Evolutionary conservation across 1,284 basidiomycete species (phyloP), one percentile per base, ranked within the genome.

Genomic region (Cystobasidiaceae sp.): DNA sequence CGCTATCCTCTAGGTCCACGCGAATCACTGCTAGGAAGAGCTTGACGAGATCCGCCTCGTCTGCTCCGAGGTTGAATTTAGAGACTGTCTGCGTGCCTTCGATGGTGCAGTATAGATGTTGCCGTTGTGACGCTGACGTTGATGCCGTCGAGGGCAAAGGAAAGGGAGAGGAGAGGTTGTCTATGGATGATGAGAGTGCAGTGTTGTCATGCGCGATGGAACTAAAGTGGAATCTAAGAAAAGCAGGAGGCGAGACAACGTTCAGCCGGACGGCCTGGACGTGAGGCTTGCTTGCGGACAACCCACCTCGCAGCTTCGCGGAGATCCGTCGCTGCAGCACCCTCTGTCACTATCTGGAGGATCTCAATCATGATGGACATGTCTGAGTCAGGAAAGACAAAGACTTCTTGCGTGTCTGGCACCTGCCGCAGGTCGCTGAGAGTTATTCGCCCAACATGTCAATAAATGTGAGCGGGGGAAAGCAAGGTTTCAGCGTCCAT

Each of bases 351-450:
- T 48, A 83, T 79, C 76, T 90, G 79, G 7, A 98, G 80, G 19
- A 97, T 84, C 75, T 99, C 96, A 25, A 97, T 77, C 64, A 98
- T 85, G 67, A 93, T 82, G 72, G 88, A 91, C 69, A 87, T 80
- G 67, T 84, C 82, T 5, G 85, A 85, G 55, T 84, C 77, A 2
- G 83, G 82, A 54, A 86, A 86, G 41, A 97, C 77, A 75, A 92
- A 89, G 46, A 97, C 93, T 76, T 98, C 96, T 77, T 99, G 94
- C 13, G 85, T 93, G 76, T 98, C 89, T n/a, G 96, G 94, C 11
- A 99, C 82, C 79, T 97, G 91, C 67, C 94, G 90, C 2, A 96
- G 70, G 69, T 87, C 83, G 67, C 93, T 97, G 76, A 43, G 45
- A 45, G 21, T 66, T 19, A 44, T 28, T 33, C 11, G 56, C 57